Evolutionary conservation across 257 asterid genomes (phyloP).

Genomic region (Solanum clarkiae): DNA sequence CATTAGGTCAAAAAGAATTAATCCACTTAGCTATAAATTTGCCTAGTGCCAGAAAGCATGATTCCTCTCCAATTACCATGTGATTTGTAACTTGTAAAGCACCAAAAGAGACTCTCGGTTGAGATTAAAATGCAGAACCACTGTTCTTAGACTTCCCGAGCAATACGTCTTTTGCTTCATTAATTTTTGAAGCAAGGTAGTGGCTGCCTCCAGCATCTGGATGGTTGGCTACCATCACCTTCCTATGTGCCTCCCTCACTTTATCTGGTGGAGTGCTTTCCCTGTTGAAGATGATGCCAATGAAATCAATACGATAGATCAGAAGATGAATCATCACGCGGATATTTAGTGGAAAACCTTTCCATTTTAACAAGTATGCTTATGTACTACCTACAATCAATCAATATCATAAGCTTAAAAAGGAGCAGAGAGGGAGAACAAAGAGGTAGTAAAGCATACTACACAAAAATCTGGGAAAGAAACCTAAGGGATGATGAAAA

Average conservation of each 20-base stretch:
- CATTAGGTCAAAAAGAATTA: not conserved
- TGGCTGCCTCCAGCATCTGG: slow-evolving; percentile 98
- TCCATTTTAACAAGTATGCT: not conserved
- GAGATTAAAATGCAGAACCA: slow-evolving; percentile 57
- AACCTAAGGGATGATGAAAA: not conserved
- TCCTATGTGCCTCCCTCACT: slow-evolving; percentile 83
- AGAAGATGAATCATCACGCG: not conserved
- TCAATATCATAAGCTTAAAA: not conserved
- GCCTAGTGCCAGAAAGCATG: not conserved
- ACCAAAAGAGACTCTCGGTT: not conserved
- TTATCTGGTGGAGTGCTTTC: slow-evolving; percentile 66
- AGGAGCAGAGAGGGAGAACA: not conserved
- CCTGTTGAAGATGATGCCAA: slow-evolving; percentile 16
- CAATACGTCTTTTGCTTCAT: slow-evolving; percentile 71
- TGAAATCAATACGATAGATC: not conserved
- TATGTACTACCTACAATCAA: not conserved
- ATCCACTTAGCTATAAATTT: not conserved
- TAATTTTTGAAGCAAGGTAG: slow-evolving; percentile 83
- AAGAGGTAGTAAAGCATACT: not conserved
- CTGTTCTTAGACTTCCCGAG: slow-evolving; percentile 54
- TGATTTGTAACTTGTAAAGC: not conserved
- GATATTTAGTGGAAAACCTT: not conserved
- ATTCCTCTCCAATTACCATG: not conserved
- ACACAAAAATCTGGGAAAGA: not conserved
- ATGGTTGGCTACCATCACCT: slow-evolving; percentile 92